Percentiles rank a stretch among this genome's conserved stretches.
Evolutionary conservation across 371 early-diverging fungal species (phyloP).

Genomic region (Homolaphlyctis polyrhiza): DNA sequence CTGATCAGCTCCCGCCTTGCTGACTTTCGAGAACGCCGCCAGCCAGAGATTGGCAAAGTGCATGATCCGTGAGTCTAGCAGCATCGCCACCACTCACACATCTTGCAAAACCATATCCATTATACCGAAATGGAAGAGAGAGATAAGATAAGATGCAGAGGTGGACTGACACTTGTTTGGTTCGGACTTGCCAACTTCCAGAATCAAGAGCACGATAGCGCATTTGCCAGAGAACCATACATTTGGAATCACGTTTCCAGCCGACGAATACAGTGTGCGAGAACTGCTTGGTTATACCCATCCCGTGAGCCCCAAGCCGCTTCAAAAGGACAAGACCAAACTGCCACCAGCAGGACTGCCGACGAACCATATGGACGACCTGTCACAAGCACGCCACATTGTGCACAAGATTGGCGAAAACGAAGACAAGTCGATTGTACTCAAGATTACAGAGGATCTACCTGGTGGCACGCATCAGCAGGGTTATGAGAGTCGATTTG

Average conservation of each 20-base stretch:
- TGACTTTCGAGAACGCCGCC: slow-evolving; percentile 20
- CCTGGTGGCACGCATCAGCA: slow-evolving; percentile 5
- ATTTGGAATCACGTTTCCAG: slow-evolving; percentile 26
- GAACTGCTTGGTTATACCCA: slow-evolving; percentile 22
- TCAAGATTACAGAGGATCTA: slow-evolving; percentile 17
- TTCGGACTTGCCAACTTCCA: slow-evolving; percentile 7
- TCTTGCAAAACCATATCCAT: too few relatives aligned
- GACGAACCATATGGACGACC: slow-evolving; percentile 5
- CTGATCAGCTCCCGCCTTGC: slow-evolving; percentile 17
- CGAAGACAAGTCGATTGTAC: slow-evolving; percentile 7
- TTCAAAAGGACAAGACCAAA: neutral
- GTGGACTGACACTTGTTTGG: too few relatives aligned
- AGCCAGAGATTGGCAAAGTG: slow-evolving; percentile 26
- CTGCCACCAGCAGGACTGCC: slow-evolving; percentile 8
- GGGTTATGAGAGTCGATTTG: neutral
- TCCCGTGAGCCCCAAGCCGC: neutral
- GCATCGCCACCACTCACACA: too few relatives aligned
- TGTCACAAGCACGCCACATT: slow-evolving; percentile 10
- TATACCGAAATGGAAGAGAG: too few relatives aligned
- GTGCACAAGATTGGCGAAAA: slow-evolving; percentile 4
- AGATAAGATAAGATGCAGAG: too few relatives aligned
- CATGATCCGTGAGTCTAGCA: slow-evolving; percentile 26
- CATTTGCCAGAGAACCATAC: slow-evolving; percentile 22
- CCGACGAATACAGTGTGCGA: slow-evolving; percentile 25
- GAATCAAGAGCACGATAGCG: slow-evolving; percentile 22